A percentile compares a stretch with the other conserved stretches of the same genome.
phyloP scores from a whole-genome alignment of 768 basidiomycete genomes.

The Pleurotus sapidus region DNA sequence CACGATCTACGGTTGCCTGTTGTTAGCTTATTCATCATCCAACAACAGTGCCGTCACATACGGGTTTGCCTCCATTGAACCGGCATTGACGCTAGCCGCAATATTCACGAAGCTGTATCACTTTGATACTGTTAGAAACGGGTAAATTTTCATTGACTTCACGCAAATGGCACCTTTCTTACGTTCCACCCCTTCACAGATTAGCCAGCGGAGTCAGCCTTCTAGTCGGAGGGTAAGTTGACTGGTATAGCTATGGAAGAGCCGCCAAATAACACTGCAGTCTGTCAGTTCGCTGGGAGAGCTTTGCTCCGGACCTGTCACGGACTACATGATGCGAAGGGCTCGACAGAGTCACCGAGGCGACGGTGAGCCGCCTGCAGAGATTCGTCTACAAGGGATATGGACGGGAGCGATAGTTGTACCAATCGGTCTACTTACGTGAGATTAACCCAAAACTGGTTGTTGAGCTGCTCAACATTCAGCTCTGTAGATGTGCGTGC shows the following conservation, averaged over 20 bases:
- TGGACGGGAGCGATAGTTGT: constrained; percentile 35
- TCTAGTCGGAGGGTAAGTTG: constrained; percentile 28
- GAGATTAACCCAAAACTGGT: constrained; percentile 1
- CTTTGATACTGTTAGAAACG: constrained; percentile 34
- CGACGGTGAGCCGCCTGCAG: constrained; percentile 22
- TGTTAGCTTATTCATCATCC: background rate
- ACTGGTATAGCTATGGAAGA: background rate
- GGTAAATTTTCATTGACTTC: constrained; percentile 15
- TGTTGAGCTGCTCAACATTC: too few relatives aligned
- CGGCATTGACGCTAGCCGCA: constrained; percentile 33
- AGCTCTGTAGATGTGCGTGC: too few relatives aligned
- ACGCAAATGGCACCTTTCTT: background rate
- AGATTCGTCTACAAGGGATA: constrained; percentile 34
- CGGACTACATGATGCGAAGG: constrained; percentile 33
- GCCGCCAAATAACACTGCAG: too few relatives aligned
- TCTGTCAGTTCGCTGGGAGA: constrained; percentile 25
- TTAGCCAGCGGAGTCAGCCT: constrained; percentile 34
- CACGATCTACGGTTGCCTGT: background rate
- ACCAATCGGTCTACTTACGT: constrained; percentile 32
- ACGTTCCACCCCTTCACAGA: constrained; percentile 12
- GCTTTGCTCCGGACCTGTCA: constrained; percentile 32
- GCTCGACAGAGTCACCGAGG: constrained; percentile 21
- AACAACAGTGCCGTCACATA: constrained; percentile 28
- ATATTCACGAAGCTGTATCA: constrained; percentile 34
- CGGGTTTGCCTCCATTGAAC: constrained; percentile 37